Evolutionary conservation across 805 yeast species (phyloP).

Genomic region (Ogataea neopini): DNA sequence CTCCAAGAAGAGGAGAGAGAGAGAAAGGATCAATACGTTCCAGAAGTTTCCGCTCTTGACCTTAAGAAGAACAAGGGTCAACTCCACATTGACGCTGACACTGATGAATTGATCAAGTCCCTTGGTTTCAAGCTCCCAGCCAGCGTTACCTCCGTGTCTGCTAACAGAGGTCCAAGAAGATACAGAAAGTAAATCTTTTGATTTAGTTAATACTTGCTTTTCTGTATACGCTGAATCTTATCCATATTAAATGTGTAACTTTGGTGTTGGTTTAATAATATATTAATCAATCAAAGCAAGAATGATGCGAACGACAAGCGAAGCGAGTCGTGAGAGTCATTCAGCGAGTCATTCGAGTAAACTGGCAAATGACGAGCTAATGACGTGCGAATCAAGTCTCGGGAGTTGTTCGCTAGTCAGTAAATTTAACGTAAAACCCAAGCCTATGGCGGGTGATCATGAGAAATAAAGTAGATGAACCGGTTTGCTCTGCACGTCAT

Average conservation of each 20-base stretch:
- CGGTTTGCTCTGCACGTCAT: neutral
- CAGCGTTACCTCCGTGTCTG: conserved; percentile 81
- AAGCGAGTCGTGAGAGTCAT: neutral
- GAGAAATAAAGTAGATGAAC: too few species aligned
- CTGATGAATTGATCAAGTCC: conserved; percentile 91
- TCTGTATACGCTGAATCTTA: conserved; percentile 17
- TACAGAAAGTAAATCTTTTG: conserved; percentile 71
- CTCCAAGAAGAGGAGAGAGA: conserved; percentile 99
- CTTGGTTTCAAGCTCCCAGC: conserved; percentile 90
- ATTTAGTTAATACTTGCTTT: conserved; percentile 9
- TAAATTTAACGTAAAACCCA: too few species aligned
- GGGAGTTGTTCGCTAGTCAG: too few species aligned
- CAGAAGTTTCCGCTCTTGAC: conserved; percentile 99
- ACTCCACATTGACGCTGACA: conserved; percentile 95
- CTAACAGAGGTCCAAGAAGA: conserved; percentile 85
- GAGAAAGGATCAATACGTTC: conserved; percentile 99
- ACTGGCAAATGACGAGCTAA: too few species aligned
- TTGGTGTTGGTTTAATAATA: conserved; percentile 9
- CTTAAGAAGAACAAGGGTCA: conserved; percentile 94
- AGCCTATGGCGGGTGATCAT: too few species aligned
- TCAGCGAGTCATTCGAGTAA: too few species aligned
- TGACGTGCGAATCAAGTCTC: neutral
- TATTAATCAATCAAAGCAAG: conserved; percentile 8
- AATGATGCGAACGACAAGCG: neutral
- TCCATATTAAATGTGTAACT: conserved; percentile 6